Base-by-base conservation (phyloP, 1,284 basidiomycete species). In the Sanghuangporus weigelae region DNA sequence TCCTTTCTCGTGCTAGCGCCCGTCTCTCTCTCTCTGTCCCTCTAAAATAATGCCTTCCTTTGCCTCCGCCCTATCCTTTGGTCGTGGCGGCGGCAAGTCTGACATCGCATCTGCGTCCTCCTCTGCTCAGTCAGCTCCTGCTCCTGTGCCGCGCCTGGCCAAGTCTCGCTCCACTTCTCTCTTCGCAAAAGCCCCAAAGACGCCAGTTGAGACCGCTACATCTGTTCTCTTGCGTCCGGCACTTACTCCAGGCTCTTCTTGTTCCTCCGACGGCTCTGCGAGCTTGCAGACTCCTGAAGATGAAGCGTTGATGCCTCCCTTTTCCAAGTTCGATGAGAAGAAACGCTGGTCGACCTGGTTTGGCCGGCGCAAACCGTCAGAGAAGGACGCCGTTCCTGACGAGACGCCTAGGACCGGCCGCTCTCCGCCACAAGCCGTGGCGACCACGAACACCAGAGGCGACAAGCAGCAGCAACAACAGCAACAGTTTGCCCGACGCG, bases 201-300 rank as follows among this genome's bases (percentile, higher is more conserved):
- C 60, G 56, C 68, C 60, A 66, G 68, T 59, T 63, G 68, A 66
- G 49, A 62, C 48, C 57, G 66, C 60, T 60, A 63, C 35, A 59
- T 39, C 38, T 53, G 56, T 49, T 40, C 36, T 53, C 54, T 48
- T 63, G 42, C 65, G 53, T 56, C 64, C 57, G 26, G 46, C 63
- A 62, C 62, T 62, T 68, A 73, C 65, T 65, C 70, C 58, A 66
- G 80, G 78, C 19, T 85, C 84, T 1, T 84, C 86, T 12, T 82
- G 82, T 21, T 84, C 87, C 8, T 87, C 86, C 1, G 81, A 79
- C 54, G 84, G 82, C 60, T 85, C 83, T 14, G 79, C 81, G 53
- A 83, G 81, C 62, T 76, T 85, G 46, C 81, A 79, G 63, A 87
- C 87, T 8, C 85, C 86, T 42, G 85, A 79, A 67, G 81, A 88